Base-by-base conservation (phyloP, 257 asterid genomes). In the Primulina tabacum region DNA sequence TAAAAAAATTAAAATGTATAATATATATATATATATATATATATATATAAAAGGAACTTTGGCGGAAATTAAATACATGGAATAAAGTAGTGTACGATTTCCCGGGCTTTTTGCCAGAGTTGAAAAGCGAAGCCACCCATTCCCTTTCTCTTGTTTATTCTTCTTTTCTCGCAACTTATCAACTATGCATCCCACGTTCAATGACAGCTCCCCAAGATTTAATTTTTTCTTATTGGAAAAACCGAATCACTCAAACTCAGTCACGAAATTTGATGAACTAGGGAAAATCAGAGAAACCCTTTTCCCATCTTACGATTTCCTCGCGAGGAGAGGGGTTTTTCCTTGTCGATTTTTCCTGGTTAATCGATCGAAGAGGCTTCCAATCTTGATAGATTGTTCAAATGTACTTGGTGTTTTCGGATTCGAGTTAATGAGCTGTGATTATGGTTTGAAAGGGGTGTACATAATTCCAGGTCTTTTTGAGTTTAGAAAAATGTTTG, bases 111-210 rank as follows among this genome's bases (percentile, higher is more conserved):
- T 33, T 62, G 67, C 17, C 67, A 62, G 67, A 38, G 38, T 34
- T 62, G 52, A 33, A 62, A n/a, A 62, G 53, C 5, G 14, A 5
- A 33, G 38, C 67, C 67, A 62, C 34, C 17, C 67, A n/a, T 62
- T 62, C 67, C n/a, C 78, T 17, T 17, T 56, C 43, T 47, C 34
- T 64, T 63, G 20, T 74, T 60, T 66, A 60, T 24, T 56, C 26
- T 7, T 66, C 34, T 62, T 28, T 68, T 62, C 33, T 33, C 47
- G 43, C 35, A 60, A 43, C 8, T 24, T 47, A 67, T 70, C 71
- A 73, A 73, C 68, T 89, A 84, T 80, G 88, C 91, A 76, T 76
- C 87, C 81, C 87, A 83, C 90, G 77, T 80, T 82, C 77, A 40
- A 77, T 60, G 34, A 47, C 33, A 68, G 35, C 47, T 26, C 50